A percentile compares a stretch with the other conserved stretches of the same genome.
These are phyloP conservation scores for Colletotrichum higginsianum DNA, from an alignment of 2,329 filamentous ascomycete species.

Conservation along the genomic window DNA sequence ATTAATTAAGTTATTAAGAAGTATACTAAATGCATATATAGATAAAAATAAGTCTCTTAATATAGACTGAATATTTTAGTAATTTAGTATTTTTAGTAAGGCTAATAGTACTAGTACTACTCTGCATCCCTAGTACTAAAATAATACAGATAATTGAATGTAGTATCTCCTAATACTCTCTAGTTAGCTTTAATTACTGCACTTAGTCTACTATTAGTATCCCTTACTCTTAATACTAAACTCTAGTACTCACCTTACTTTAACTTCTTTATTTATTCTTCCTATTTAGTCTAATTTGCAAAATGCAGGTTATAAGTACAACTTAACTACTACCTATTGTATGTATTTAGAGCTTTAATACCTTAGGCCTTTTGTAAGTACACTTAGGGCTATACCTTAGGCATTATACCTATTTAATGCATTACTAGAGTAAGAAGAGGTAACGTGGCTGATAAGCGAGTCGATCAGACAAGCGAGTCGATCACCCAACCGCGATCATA, in stretches of 20 bases:
- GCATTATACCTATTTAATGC: constrained; percentile 2
- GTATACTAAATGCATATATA: not conserved
- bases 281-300: not conserved
- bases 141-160: not conserved
- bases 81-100: not conserved
- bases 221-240: not conserved
- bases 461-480: too few relatives aligned
- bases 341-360: not conserved
- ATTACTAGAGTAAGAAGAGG: not conserved
- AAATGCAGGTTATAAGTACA: not conserved
- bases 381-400: not conserved
- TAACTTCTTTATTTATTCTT: not conserved
- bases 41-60: not conserved
- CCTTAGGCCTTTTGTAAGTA: not conserved
- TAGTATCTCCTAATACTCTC: not conserved
- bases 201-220: not conserved
- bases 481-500: too few relatives aligned
- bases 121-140: not conserved
- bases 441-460: too few relatives aligned
- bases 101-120: not conserved
- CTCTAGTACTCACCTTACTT: not conserved
- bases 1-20: constrained; percentile 2
- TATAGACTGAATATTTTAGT: not conserved
- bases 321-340: not conserved
- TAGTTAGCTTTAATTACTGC: not conserved